These are phyloP conservation scores for Fusarium gaditjirri DNA, from an alignment of 2,329 filamentous ascomycete species.

Conservation along the genomic window DNA sequence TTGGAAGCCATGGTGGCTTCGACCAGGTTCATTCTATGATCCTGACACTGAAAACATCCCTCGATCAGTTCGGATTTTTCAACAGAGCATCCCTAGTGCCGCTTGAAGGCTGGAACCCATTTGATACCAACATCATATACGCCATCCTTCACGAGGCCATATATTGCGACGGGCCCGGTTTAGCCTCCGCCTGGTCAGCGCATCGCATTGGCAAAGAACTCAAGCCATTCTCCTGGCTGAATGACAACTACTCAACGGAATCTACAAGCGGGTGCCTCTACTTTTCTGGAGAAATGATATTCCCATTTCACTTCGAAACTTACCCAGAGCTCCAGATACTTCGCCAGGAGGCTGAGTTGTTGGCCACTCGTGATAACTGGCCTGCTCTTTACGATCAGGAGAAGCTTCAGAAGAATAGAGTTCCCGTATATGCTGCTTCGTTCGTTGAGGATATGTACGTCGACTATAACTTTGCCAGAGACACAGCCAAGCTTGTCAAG, in stretches of 20 bases:
- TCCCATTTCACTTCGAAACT: slow-evolving; percentile 83
- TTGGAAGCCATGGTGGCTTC: slow-evolving; percentile 83
- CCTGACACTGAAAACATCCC: slow-evolving; percentile 75
- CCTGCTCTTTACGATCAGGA: slow-evolving; percentile 78
- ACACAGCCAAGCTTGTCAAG: slow-evolving; percentile 79
- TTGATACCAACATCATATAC: slow-evolving; percentile 85
- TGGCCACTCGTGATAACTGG: slow-evolving; percentile 79
- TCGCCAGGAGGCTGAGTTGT: slow-evolving; percentile 72
- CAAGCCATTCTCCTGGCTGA: slow-evolving; percentile 63
- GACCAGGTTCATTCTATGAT: slow-evolving; percentile 80
- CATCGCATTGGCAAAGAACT: slow-evolving; percentile 67
- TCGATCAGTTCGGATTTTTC: slow-evolving; percentile 80
- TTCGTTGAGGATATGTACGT: slow-evolving; percentile 96
- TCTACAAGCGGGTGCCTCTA: slow-evolving; percentile 65
- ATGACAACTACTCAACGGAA: slow-evolving; percentile 42
- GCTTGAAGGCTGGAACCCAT: slow-evolving; percentile 74
- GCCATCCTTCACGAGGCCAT: slow-evolving; percentile 87
- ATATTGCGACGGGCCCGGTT: slow-evolving; percentile 77
- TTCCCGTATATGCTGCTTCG: slow-evolving; percentile 86
- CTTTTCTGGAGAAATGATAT: slow-evolving; percentile 95
- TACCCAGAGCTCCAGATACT: slow-evolving; percentile 80
- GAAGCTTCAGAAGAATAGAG: slow-evolving; percentile 78
- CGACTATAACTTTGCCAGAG: slow-evolving; percentile 76
- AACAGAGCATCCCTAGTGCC: slow-evolving; percentile 75
- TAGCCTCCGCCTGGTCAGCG: slow-evolving; percentile 80